phyloP scores from a whole-genome alignment of 768 basidiomycete genomes.

The Trametes cingulata region DNA sequence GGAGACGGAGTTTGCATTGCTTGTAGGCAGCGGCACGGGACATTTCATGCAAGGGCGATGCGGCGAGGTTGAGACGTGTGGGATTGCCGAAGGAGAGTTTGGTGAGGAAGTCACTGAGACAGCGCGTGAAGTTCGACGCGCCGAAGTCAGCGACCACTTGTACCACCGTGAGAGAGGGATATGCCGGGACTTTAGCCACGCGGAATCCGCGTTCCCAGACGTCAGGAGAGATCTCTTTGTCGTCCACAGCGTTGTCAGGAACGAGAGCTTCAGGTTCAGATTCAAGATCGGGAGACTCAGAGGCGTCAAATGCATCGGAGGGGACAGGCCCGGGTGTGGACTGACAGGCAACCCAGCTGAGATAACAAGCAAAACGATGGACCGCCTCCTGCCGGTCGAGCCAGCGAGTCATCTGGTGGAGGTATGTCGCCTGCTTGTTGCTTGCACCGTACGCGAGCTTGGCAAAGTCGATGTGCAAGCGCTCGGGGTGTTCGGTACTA shows the following conservation, averaged over 20 bases:
- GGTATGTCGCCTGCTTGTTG: constrained; percentile 24
- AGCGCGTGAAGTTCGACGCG: background rate
- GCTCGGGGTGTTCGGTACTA: constrained; percentile 34
- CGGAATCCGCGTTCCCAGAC: background rate
- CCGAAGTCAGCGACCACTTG: background rate
- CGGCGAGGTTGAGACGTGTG: background rate
- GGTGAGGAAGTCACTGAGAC: background rate
- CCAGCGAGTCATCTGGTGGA: constrained; percentile 43
- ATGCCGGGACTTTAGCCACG: background rate
- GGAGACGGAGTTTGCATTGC: constrained; percentile 1
- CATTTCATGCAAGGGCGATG: background rate
- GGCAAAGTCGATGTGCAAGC: constrained; percentile 45
- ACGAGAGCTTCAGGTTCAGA: no score
- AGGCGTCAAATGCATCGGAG: background rate
- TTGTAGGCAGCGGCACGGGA: background rate
- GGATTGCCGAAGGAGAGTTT: background rate
- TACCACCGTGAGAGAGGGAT: background rate
- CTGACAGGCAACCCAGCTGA: no score
- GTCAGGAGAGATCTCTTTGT: background rate
- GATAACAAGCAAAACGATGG: constrained; percentile 25
- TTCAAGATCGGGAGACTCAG: no score
- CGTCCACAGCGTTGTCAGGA: no score
- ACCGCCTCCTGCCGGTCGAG: constrained; percentile 39
- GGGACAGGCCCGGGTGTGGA: no score
- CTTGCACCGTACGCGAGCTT: constrained; percentile 35